Evolutionary conservation across 441 rosid species (phyloP).

Genomic region (Croton setiger): DNA sequence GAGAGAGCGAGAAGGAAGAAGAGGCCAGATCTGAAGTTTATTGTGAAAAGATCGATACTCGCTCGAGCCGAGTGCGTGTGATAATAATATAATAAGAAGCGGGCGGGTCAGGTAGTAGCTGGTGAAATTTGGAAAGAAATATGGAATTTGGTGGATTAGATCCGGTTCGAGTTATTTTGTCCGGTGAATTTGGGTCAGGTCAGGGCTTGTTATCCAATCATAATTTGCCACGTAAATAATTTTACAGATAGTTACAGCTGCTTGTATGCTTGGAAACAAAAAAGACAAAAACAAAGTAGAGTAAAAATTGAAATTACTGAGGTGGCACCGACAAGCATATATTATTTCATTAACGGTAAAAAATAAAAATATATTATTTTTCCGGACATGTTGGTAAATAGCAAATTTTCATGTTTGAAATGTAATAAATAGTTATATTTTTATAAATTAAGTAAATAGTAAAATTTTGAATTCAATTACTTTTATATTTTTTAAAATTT

Average conservation of each 20-base stretch:
- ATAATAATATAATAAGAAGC: not conserved
- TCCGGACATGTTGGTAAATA: no score
- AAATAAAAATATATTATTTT: no score
- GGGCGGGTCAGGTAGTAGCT: no score
- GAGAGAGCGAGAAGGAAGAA: not conserved
- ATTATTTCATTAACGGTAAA: not conserved
- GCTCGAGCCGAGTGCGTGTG: not conserved
- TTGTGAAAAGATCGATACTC: no score
- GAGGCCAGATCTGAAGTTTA: constrained; percentile 4
- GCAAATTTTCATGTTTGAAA: no score
- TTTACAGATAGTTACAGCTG: not conserved
- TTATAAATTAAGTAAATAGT: no score
- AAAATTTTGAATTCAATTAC: no score
- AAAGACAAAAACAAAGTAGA: not conserved
- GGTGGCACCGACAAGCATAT: not conserved
- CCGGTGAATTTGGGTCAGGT: constrained; percentile 7
- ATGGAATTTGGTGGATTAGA: no score
- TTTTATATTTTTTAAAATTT: no score
- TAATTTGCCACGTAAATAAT: constrained; percentile 18
- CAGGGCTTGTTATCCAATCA: not conserved
- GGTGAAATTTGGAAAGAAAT: no score
- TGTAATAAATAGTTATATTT: no score
- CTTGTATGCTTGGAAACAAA: not conserved
- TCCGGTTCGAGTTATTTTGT: constrained; percentile 6
- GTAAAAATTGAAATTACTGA: not conserved